phyloP scores from a whole-genome alignment of 495 filamentous ascomycete genomes.

The Tuber aestivum region DNA sequence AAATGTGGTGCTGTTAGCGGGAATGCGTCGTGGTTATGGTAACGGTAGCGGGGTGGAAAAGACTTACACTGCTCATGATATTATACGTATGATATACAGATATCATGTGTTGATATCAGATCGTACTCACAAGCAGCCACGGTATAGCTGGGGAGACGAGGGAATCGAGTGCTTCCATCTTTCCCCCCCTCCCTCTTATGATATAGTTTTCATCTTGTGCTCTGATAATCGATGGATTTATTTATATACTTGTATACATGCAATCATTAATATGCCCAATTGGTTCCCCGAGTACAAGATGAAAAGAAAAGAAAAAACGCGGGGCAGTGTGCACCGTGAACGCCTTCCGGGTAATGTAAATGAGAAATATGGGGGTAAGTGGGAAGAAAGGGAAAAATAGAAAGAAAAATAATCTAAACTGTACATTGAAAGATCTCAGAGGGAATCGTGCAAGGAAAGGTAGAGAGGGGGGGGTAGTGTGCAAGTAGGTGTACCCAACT shows the following conservation, averaged over 20 bases:
- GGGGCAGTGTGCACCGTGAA: not conserved
- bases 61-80: not conserved
- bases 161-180: not conserved
- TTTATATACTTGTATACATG: not conserved
- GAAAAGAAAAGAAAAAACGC: not conserved
- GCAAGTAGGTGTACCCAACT: not conserved
- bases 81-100: too few species aligned
- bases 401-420: not conserved
- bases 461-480: not conserved
- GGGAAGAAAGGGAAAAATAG: not conserved
- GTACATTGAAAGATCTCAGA: not conserved
- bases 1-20: not conserved
- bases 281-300: not conserved
- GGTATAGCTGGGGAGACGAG: not conserved
- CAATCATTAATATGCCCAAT: not conserved
- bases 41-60: not conserved
- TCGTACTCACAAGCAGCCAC: not conserved
- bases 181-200: too few species aligned
- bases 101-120: not conserved
- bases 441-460: not conserved
- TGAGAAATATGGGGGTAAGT: not conserved
- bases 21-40: not conserved
- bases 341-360: not conserved
- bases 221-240: not conserved
- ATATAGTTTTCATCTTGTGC: not conserved